Percentiles rank a stretch among this genome's conserved stretches.
Evolutionary conservation across 345 rosid genomes (phyloP).

Genomic region (Eucalyptus tenuipes): DNA sequence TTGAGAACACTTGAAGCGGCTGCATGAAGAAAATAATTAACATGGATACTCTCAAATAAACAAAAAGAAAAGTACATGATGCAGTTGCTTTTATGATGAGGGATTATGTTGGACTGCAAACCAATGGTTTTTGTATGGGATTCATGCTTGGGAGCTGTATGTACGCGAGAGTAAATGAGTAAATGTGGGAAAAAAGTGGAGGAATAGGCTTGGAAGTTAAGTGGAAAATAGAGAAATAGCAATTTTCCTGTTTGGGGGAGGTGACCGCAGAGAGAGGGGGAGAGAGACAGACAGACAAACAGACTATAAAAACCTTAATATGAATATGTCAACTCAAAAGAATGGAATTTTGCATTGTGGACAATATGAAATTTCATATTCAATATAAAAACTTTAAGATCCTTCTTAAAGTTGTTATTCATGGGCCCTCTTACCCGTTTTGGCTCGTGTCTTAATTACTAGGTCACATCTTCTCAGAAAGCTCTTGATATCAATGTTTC

Average conservation of each 20-base stretch:
- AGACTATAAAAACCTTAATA: not conserved
- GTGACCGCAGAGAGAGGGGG: too few relatives aligned
- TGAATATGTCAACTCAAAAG: not conserved
- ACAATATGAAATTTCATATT: not conserved
- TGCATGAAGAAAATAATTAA: not conserved
- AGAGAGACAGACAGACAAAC: too few relatives aligned
- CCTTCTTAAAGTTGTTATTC: not conserved
- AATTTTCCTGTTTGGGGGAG: not conserved
- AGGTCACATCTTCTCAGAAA: not conserved
- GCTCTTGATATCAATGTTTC: not conserved
- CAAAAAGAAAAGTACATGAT: not conserved
- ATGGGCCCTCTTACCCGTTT: not conserved
- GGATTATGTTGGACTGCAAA: not conserved
- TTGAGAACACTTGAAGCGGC: not conserved
- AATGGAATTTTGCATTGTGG: not conserved
- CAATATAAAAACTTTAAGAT: not conserved
- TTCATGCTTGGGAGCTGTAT: not conserved
- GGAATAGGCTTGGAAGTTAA: not conserved
- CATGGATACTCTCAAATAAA: not conserved
- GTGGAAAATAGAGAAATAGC: not conserved
- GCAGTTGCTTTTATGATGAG: not conserved
- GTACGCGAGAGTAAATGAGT: not conserved
- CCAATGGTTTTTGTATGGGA: not conserved
- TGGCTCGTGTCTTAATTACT: not conserved
- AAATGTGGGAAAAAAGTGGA: not conserved